Conservation (phyloP, 345 rosid genomes). For the Clarkia xantiana region DNA sequence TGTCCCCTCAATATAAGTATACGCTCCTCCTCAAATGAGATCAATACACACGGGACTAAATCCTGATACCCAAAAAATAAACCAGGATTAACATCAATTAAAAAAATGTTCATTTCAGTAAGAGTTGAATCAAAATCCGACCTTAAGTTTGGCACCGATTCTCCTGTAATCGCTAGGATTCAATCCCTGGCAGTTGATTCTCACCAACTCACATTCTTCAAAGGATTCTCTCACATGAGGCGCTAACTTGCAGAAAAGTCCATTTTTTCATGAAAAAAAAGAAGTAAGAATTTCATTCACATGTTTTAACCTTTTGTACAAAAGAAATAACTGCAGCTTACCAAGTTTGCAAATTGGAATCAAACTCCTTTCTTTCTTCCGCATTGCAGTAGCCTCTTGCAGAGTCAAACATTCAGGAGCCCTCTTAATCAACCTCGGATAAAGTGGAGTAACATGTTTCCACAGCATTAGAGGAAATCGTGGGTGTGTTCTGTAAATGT, state of each 20-base stretch:
- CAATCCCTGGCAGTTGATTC: conserved; percentile 65
- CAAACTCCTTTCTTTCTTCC: conserved; percentile 61
- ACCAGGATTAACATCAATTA: too few species aligned
- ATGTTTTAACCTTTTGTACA: too few species aligned
- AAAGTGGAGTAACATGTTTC: conserved; percentile 71
- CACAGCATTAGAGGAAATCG: conserved; percentile 89
- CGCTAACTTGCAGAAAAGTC: conserved; percentile 58
- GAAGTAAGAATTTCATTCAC: neutral
- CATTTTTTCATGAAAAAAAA: conserved; percentile 58
- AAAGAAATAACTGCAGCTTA: conserved; percentile 11
- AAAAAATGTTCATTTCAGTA: neutral
- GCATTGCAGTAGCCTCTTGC: conserved; percentile 61
- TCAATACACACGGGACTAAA: conserved; percentile 71
- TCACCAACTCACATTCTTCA: conserved; percentile 82
- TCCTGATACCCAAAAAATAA: conserved; percentile 29
- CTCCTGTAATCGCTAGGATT: conserved; percentile 63
- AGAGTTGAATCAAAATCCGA: conserved; percentile 8
- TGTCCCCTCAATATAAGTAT: conserved; percentile 81
- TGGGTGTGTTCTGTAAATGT: conserved; percentile 64
- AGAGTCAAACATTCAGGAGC: conserved; percentile 60
- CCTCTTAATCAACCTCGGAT: conserved; percentile 58
- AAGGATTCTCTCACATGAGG: conserved; percentile 68
- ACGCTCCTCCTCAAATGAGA: conserved; percentile 68
- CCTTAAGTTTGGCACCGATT: conserved; percentile 93
- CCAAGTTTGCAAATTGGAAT: conserved; percentile 77